These are phyloP conservation scores for Metarhizium album DNA, from an alignment of 2,329 filamentous ascomycete genomes.

Conservation along the genomic window DNA sequence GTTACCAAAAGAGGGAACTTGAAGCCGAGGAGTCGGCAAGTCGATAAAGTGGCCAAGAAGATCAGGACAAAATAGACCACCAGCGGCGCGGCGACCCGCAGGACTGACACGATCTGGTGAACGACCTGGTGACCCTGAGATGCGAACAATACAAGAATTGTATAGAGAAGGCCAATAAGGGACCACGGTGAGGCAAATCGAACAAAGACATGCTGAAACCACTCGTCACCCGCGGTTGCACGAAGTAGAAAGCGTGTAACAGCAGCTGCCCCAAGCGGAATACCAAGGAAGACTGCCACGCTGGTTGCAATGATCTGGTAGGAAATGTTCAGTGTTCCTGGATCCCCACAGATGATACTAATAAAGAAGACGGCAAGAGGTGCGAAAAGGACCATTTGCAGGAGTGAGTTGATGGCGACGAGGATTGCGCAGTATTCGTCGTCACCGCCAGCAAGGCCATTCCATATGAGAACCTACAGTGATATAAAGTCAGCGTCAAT, in stretches of 20 bases:
- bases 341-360: slow-evolving; percentile 47
- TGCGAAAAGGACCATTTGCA: slow-evolving; percentile 65
- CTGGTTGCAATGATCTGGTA: slow-evolving; percentile 66
- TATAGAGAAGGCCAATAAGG: slow-evolving; percentile 75
- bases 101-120: slow-evolving; percentile 71
- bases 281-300: slow-evolving; percentile 76
- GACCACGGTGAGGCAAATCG: slow-evolving; percentile 61
- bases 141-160: slow-evolving; percentile 76
- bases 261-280: slow-evolving; percentile 70
- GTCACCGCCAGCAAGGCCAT: slow-evolving; percentile 56
- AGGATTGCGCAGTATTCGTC: slow-evolving; percentile 73
- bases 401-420: slow-evolving; percentile 64
- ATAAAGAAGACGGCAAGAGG: slow-evolving; percentile 62
- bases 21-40: slow-evolving; percentile 54
- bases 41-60: slow-evolving; percentile 57
- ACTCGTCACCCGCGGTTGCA: slow-evolving; percentile 38
- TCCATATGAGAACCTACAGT: slow-evolving; percentile 57
- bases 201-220: slow-evolving; percentile 61
- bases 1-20: slow-evolving; percentile 60
- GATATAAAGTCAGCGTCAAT: background rate
- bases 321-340: slow-evolving; percentile 24
- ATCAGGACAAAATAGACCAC: slow-evolving; percentile 70
- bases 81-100: slow-evolving; percentile 70
- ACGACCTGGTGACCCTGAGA: slow-evolving; percentile 69
- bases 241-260: slow-evolving; percentile 58